Conservation (phyloP, 345 rosid genomes). For the Carallia pectinifolia region DNA sequence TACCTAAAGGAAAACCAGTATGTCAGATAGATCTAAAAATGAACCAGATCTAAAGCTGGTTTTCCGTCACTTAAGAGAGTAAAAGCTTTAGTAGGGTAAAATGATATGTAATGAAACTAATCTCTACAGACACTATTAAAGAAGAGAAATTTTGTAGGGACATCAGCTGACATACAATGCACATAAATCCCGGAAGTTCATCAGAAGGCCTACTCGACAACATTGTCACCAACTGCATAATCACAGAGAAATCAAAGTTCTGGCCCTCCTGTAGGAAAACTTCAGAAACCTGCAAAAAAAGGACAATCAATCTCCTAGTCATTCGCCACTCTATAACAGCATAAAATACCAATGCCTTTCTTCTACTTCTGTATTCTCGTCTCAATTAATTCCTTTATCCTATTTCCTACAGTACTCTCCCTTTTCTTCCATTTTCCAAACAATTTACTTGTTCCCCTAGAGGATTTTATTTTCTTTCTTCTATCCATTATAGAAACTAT, state of each 20-base stretch:
- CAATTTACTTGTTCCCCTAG: too few species aligned
- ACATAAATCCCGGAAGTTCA: slow-evolving; percentile 71
- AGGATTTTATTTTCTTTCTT: too few species aligned
- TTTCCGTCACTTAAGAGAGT: not conserved
- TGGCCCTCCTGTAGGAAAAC: slow-evolving; percentile 65
- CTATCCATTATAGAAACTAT: too few species aligned
- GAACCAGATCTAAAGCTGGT: not conserved
- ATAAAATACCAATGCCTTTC: too few species aligned
- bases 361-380: too few species aligned
- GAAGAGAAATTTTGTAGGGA: slow-evolving; percentile 11
- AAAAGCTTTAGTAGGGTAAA: not conserved
- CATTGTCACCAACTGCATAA: slow-evolving; percentile 73
- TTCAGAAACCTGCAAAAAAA: slow-evolving; percentile 75
- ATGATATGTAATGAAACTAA: not conserved
- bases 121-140: slow-evolving; percentile 1
- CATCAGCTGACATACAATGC: slow-evolving; percentile 63
- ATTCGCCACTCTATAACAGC: not conserved
- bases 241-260: slow-evolving; percentile 65
- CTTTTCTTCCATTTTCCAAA: too few species aligned
- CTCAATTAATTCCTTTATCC: too few species aligned
- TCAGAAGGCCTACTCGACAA: slow-evolving; percentile 56
- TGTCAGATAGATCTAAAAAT: slow-evolving; percentile 11
- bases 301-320: slow-evolving; percentile 10
- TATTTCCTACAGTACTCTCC: too few species aligned
- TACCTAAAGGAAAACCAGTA: slow-evolving; percentile 50